A percentile compares a stretch with the other conserved stretches of the same genome.
Evolutionary conservation across 805 yeast species (phyloP).

Genomic region (Wickerhamiella brachini): DNA sequence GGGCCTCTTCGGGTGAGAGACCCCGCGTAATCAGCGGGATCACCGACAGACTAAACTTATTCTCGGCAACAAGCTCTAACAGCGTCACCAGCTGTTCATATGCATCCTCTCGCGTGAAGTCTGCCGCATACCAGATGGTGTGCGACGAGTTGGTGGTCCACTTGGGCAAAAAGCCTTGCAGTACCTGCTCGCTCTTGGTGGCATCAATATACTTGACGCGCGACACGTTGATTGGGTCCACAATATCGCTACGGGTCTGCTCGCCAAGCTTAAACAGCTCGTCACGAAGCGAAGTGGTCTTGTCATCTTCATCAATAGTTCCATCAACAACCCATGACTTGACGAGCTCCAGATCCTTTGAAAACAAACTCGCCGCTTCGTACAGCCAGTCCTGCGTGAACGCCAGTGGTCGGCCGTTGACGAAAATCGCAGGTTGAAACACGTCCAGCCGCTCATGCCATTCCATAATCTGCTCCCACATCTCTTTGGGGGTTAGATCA

Average conservation of each 20-base stretch:
- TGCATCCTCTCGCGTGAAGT: conserved; percentile 30
- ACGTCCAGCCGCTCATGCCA: conserved; percentile 28
- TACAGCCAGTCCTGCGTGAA: conserved; percentile 17
- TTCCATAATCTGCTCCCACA: conserved; percentile 7
- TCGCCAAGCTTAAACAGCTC: conserved; percentile 8
- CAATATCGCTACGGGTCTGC: conserved; percentile 2
- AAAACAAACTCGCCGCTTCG: conserved; percentile 19
- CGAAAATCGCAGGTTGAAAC: conserved; percentile 39
- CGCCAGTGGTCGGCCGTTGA: conserved; percentile 40
- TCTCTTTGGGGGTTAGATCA: background rate
- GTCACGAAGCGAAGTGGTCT: conserved; percentile 10
- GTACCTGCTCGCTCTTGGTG: background rate
- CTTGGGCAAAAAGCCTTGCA: conserved; percentile 1
- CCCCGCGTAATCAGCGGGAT: background rate
- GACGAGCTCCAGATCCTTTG: conserved; percentile 36
- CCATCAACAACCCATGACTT: conserved; percentile 18
- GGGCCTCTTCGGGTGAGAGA: background rate
- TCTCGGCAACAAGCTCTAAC: conserved; percentile 16
- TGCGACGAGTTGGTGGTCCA: conserved; percentile 6
- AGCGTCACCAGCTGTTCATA: conserved; percentile 33
- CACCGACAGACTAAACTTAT: background rate
- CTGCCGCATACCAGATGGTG: conserved; percentile 45
- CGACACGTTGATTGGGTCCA: conserved; percentile 8
- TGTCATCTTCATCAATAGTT: conserved; percentile 16
- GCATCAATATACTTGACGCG: conserved; percentile 21